These are phyloP conservation scores for Isoetes taiwanensis DNA, from an alignment of 75 land plant genomes.

Conservation along the genomic window DNA sequence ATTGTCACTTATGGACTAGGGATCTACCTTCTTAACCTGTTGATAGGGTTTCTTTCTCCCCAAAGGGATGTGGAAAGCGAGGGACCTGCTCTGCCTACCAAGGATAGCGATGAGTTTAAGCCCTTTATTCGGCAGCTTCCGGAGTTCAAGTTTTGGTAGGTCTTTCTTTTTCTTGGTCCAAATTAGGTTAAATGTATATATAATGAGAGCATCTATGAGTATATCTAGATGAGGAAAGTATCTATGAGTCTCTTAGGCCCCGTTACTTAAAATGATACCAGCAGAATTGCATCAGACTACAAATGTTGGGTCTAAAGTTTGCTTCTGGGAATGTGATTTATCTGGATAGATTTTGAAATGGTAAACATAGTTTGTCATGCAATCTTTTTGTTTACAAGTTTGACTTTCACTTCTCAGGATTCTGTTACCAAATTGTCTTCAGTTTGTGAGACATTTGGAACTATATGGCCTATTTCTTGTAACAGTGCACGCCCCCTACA, in stretches of 20 bases:
- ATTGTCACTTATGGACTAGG: conserved; percentile 63
- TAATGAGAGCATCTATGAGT: neutral
- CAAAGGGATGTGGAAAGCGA: conserved; percentile 61
- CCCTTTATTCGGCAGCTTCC: conserved; percentile 55
- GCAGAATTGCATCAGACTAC: too few species aligned
- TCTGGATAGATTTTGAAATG: neutral
- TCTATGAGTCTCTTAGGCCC: neutral
- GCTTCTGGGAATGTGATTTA: neutral
- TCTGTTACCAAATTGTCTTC: too few species aligned
- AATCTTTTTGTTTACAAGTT: too few species aligned
- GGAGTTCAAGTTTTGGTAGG: conserved; percentile 58
- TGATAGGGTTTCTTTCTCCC: conserved; percentile 72
- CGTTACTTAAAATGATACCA: neutral
- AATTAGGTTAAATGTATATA: neutral
- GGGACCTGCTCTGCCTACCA: conserved; percentile 52
- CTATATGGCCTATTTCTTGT: too few species aligned
- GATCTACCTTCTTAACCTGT: conserved; percentile 54
- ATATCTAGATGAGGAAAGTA: neutral
- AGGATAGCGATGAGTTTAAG: conserved; percentile 55
- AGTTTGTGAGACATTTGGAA: too few species aligned
- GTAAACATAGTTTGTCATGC: neutral
- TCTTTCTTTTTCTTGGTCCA: neutral
- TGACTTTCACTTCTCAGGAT: too few species aligned
- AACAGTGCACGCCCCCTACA: too few species aligned
- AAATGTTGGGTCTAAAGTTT: neutral